Evolutionary conservation across 305 asterid genomes (phyloP), one percentile per base, ranked within the genome.

Genomic region (Fraxinus floribunda): DNA sequence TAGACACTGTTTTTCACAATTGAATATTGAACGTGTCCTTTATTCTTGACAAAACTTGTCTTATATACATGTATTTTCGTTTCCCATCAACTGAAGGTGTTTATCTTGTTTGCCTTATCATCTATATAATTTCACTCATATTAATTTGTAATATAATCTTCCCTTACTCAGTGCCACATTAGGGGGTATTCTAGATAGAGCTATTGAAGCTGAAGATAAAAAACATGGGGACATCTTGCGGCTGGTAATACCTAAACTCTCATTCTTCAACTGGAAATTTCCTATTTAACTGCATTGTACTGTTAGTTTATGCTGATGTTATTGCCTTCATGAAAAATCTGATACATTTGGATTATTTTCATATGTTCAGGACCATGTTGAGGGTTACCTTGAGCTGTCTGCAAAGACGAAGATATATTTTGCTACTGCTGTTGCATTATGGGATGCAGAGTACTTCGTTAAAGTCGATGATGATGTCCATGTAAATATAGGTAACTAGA

Each of bases 391-490:
- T 16, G 98, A 94, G 89, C 80, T 95, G 79, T 95, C 98, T 16
- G 99, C 99, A 39, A 95, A 95, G 90, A 95, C 99, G 24, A 94
- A 90, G 90, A 70, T 90, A 41, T 95, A 94, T 88, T 95, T 95
- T 76, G 91, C 97, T 36, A 88, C 94, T 38, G 98, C 99, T 36
- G 95, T 92, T 82, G 83, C 93, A 22, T 46, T 88, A 83, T 95
- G 97, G 96, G 97, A 93, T 84, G 99, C 99, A 26, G 99, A 94
- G 88, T 95, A 91, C 89, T 95, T 94, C 39, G 89, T 94, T 77
- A 95, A 95, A 87, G 99, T 95, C 39, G 99, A 95, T 20, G 99
- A 95, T 76, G 97, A 95, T 84, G 99, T 95, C 78, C 99, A 95
- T 78, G 98, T 95, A 22, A 95, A 95, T 80, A 92, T 95, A 90